Base-by-base conservation (phyloP, 257 asterid species). In the Gardenia jasminoides region DNA sequence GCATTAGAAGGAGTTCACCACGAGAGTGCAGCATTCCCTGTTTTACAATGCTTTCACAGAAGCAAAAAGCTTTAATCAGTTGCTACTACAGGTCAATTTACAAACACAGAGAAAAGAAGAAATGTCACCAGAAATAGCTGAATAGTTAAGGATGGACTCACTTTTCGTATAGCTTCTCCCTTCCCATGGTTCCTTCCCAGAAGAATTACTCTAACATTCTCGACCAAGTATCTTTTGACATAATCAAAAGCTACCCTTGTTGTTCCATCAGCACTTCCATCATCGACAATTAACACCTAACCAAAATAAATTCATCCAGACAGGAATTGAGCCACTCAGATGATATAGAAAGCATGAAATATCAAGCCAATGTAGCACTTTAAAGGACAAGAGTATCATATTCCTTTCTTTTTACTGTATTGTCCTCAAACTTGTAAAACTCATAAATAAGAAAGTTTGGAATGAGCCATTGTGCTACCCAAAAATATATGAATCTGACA, bases 11-110 rank as follows among this genome's bases (percentile, higher is more conserved):
- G 68, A 96, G 89, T 87, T 89, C 97, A 79, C 98, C 99, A 61
- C 99, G 99, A 72, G 99, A 91, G 85, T 96, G 99, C 84, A 96
- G 94, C 97, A 96, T 92, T 75, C 99, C 98, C 99, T 96, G 91
- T 88, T 92, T 87, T 83, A 85, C 87, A 89, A 84, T 88, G 94
- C 97, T 93, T 89, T 93, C 92, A 86, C 90, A 83, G 82, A 89
- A 93, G 97, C 98, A 83, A 79, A 85, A 80, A 67, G 84, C 87
- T 84, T 90, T 80, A 90, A 82, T 86, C 80, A 84, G 82, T 85
- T 79, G 80, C 68, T 77, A 73, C 61, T 72, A 73, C 58, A 65
- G 82, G 50, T n/a, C 50, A 54, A n/a, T 19, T 41, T 12, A 4
- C 41, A 67, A 20, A 64, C 41, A 26, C 3, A 64, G 22, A n/a